Conservation (phyloP, 106 monocot genomes). For the Dendrobium huoshanense region DNA sequence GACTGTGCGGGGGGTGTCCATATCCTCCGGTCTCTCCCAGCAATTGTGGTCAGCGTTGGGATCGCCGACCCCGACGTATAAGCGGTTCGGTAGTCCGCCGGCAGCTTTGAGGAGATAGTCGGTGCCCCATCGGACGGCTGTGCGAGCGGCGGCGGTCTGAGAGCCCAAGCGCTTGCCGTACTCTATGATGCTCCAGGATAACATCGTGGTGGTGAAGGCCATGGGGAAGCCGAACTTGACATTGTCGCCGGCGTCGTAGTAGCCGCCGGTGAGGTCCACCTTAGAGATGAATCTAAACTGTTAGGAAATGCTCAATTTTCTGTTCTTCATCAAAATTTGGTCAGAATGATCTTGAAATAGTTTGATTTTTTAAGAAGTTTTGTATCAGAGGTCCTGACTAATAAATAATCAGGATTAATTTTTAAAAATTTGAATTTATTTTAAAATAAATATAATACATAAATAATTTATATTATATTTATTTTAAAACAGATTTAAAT, state of each 20-base stretch:
- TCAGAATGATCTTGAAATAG: too few species aligned
- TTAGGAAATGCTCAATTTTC: too few species aligned
- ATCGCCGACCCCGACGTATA: constrained; percentile 42
- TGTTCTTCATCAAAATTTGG: too few species aligned
- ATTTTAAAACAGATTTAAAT: too few species aligned
- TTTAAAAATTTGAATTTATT: too few species aligned
- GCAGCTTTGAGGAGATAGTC: constrained; percentile 64
- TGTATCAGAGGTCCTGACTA: too few species aligned
- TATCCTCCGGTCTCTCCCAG: constrained; percentile 64
- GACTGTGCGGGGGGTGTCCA: constrained; percentile 43
- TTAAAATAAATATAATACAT: too few species aligned
- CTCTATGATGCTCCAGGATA: constrained; percentile 64
- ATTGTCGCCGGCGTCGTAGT: constrained; percentile 78
- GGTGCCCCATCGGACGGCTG: constrained; percentile 45
- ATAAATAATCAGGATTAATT: too few species aligned
- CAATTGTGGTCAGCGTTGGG: constrained; percentile 38
- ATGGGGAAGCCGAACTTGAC: constrained; percentile 78
- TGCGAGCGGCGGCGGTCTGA: constrained; percentile 20
- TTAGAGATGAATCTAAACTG: not conserved
- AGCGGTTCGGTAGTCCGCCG: constrained; percentile 13
- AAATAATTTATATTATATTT: too few species aligned
- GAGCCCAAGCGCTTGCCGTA: constrained; percentile 32
- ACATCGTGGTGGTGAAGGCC: constrained; percentile 76
- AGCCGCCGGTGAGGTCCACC: constrained; percentile 74
- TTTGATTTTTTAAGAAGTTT: too few species aligned